These are phyloP conservation scores for Musa acuminata DNA, from an alignment of 176 grass and related monocot species.

Conservation along the genomic window DNA sequence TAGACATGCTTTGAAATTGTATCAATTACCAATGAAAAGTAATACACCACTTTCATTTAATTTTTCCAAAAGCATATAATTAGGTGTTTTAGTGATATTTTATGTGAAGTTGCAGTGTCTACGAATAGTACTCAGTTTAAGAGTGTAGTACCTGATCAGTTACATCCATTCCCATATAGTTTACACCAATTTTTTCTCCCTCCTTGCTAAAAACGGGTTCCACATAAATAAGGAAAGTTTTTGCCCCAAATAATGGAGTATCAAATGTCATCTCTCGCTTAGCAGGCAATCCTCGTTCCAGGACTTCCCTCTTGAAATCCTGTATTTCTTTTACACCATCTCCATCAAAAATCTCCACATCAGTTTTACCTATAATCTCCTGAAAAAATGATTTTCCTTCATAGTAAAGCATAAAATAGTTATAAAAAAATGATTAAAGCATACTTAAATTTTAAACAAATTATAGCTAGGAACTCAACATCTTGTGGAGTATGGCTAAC, in stretches of 20 bases:
- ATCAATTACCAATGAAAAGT: too few relatives aligned
- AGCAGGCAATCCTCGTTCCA: constrained; percentile 47
- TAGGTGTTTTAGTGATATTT: too few relatives aligned
- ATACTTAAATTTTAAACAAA: neutral
- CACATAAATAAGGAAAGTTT: constrained; percentile 88
- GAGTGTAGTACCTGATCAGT: constrained; percentile 60
- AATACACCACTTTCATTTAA: too few relatives aligned
- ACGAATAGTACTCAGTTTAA: too few relatives aligned
- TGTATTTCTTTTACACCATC: constrained; percentile 74
- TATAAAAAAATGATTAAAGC: neutral
- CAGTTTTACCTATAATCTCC: constrained; percentile 96
- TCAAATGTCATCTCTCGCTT: constrained; percentile 81
- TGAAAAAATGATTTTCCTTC: constrained; percentile 29
- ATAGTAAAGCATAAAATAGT: constrained; percentile 12
- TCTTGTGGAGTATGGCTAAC: neutral
- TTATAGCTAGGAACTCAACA: neutral
- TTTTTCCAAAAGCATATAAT: too few relatives aligned
- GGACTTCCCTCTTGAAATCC: constrained; percentile 71
- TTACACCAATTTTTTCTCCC: constrained; percentile 66
- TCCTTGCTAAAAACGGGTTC: constrained; percentile 79
- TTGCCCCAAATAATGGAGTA: constrained; percentile 72
- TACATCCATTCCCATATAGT: constrained; percentile 89
- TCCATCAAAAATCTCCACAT: constrained; percentile 71
- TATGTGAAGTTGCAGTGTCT: too few relatives aligned
- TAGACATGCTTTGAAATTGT: too few relatives aligned